Conservation (phyloP, 805 yeast species). For the Kurtzmaniella cleridarum region DNA sequence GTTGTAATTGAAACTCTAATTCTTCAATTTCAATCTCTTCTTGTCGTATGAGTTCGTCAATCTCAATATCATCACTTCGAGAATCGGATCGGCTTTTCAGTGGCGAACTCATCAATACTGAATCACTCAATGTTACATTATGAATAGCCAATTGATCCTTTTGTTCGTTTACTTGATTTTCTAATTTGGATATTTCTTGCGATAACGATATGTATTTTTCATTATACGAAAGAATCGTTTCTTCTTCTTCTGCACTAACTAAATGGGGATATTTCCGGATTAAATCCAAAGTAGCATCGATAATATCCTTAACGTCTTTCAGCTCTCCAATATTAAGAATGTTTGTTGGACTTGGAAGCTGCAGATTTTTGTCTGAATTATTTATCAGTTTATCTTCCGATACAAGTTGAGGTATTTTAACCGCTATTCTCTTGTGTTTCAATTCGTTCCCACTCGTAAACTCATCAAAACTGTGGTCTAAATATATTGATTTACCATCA, state of each 20-base stretch:
- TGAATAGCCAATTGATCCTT: conserved; percentile 32
- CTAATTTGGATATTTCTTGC: conserved; percentile 38
- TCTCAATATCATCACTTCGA: conserved; percentile 15
- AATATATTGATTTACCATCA: conserved; percentile 42
- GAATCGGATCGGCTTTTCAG: conserved; percentile 14
- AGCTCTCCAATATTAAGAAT: conserved; percentile 12
- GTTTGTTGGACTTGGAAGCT: conserved; percentile 7
- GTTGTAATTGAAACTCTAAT: conserved; percentile 33
- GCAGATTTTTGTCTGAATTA: conserved; percentile 7
- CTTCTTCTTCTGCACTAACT: conserved; percentile 14
- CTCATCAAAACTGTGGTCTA: conserved; percentile 27
- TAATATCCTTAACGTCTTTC: conserved; percentile 39
- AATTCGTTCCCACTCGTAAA: conserved; percentile 19
- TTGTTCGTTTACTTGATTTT: conserved; percentile 40
- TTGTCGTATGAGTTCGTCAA: conserved; percentile 34
- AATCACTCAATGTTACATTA: conserved; percentile 23
- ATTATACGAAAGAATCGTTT: conserved; percentile 25
- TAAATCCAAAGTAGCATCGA: conserved; percentile 35
- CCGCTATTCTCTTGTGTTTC: conserved; percentile 22
- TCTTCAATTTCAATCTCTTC: conserved; percentile 43
- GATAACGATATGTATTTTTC: conserved; percentile 30
- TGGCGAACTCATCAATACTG: conserved; percentile 16
- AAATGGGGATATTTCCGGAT: conserved; percentile 20
- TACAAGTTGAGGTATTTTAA: conserved; percentile 18
- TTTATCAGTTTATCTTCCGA: neutral